These are phyloP conservation scores for Tranzscheliella williamsii DNA, from an alignment of 1,284 basidiomycete species.

Conservation along the genomic window DNA sequence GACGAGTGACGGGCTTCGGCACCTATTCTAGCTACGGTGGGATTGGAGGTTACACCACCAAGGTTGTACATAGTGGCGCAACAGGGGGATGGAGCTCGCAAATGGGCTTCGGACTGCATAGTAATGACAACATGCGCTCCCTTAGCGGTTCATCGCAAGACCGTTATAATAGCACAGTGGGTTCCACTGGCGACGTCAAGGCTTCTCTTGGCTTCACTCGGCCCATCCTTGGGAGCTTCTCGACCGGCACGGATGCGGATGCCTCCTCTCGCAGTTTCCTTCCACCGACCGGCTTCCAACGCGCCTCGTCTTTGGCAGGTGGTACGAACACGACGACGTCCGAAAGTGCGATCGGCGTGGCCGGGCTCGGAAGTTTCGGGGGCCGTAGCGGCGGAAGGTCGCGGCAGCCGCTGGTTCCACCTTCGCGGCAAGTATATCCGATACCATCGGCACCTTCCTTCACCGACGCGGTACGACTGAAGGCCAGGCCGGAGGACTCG, in stretches of 20 bases:
- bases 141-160: neutral
- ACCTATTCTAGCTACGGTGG: slow-evolving; percentile 29
- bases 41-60: slow-evolving; percentile 12
- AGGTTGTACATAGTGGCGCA: slow-evolving; percentile 27
- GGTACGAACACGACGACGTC: neutral
- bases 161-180: neutral
- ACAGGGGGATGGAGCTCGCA: slow-evolving; percentile 32
- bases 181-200: slow-evolving; percentile 3
- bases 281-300: slow-evolving; percentile 14
- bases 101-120: slow-evolving; percentile 25
- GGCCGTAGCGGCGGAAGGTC: neutral
- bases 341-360: neutral
- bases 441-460: slow-evolving; percentile 12
- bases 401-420: slow-evolving; percentile 17
- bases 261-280: slow-evolving; percentile 3
- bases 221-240: slow-evolving; percentile 24
- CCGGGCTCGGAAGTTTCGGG: neutral
- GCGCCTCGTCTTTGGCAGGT: slow-evolving; percentile 21
- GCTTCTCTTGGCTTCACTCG: slow-evolving; percentile 3
- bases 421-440: slow-evolving; percentile 12
- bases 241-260: slow-evolving; percentile 16
- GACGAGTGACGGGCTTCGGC: slow-evolving; percentile 20
- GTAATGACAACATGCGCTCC: slow-evolving; percentile 6
- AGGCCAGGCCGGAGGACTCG: slow-evolving; percentile 27
- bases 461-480: slow-evolving; percentile 26